phyloP scores from a whole-genome alignment of 2,329 filamentous ascomycete species.

The Apiospora kogelbergensis region DNA sequence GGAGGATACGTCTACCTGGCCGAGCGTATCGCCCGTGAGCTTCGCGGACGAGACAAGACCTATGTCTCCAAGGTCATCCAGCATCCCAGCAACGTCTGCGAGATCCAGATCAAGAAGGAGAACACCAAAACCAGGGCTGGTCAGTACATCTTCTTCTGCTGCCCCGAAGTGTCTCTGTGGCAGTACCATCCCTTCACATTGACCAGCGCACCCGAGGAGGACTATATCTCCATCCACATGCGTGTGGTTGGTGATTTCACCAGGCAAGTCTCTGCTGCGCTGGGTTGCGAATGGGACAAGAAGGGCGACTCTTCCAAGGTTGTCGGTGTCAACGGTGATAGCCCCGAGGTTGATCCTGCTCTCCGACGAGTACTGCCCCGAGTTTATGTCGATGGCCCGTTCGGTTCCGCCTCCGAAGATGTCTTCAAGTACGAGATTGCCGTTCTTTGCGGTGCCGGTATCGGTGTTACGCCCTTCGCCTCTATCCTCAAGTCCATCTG shows the following conservation, averaged over 20 bases:
- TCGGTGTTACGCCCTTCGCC: constrained; percentile 83
- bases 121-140: constrained; percentile 78
- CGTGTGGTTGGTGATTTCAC: constrained; percentile 84
- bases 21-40: constrained; percentile 76
- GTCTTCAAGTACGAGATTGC: constrained; percentile 87
- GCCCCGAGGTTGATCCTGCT: constrained; percentile 63
- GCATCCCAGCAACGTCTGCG: constrained; percentile 84
- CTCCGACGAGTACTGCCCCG: constrained; percentile 74
- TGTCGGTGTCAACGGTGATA: constrained; percentile 64
- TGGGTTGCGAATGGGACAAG: constrained; percentile 74
- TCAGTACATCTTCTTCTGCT: constrained; percentile 88
- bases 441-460: constrained; percentile 77
- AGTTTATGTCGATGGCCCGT: constrained; percentile 82
- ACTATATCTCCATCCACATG: constrained; percentile 86
- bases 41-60: constrained; percentile 79
- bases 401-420: constrained; percentile 82
- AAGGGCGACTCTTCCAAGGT: constrained; percentile 61
- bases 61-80: constrained; percentile 88
- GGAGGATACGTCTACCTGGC: constrained; percentile 77
- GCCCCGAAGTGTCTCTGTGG: constrained; percentile 82
- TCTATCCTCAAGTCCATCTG: constrained; percentile 89
- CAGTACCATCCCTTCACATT: constrained; percentile 88
- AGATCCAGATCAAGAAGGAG: constrained; percentile 92
- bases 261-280: constrained; percentile 62
- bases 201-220: constrained; percentile 84